These are phyloP conservation scores for Venturia effusa DNA, from an alignment of 2,329 filamentous ascomycete genomes.

Conservation along the genomic window DNA sequence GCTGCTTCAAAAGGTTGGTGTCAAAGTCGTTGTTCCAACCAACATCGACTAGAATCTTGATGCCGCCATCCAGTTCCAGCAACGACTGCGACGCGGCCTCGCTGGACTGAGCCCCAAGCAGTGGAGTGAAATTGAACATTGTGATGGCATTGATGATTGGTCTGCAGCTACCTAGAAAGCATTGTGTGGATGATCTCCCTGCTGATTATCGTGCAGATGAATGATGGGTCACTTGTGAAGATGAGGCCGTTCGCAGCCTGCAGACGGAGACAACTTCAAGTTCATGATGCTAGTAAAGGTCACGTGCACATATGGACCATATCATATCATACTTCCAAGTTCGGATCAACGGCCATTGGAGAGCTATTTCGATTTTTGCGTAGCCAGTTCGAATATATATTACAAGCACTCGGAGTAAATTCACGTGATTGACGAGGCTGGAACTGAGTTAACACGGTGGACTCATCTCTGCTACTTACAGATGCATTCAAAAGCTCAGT, in stretches of 20 bases:
- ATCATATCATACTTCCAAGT: too few species aligned
- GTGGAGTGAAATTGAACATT: constrained; percentile 94
- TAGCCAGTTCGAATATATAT: too few species aligned
- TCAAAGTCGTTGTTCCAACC: constrained; percentile 95
- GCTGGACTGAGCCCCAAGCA: constrained; percentile 82
- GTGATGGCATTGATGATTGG: constrained; percentile 3
- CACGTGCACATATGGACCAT: too few species aligned
- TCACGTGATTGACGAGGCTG: too few species aligned
- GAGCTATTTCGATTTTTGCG: too few species aligned
- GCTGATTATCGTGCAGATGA: not conserved
- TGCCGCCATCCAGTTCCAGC: constrained; percentile 87
- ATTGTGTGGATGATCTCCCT: not conserved
- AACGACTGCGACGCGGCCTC: constrained; percentile 89
- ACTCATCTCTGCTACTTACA: too few species aligned
- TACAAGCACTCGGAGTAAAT: too few species aligned
- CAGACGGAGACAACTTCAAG: too few species aligned
- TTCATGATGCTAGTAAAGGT: too few species aligned
- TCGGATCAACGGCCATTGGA: too few species aligned
- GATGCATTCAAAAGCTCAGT: too few species aligned
- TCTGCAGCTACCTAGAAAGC: not conserved
- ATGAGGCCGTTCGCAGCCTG: not conserved
- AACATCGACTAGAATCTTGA: constrained; percentile 89
- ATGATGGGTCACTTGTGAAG: not conserved
- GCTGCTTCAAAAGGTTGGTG: constrained; percentile 65
- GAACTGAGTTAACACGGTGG: too few species aligned